Evolutionary conservation across 2,329 filamentous ascomycete genomes (phyloP), one percentile per base, ranked within the genome.

Genomic region (Monosporascus ibericus): DNA sequence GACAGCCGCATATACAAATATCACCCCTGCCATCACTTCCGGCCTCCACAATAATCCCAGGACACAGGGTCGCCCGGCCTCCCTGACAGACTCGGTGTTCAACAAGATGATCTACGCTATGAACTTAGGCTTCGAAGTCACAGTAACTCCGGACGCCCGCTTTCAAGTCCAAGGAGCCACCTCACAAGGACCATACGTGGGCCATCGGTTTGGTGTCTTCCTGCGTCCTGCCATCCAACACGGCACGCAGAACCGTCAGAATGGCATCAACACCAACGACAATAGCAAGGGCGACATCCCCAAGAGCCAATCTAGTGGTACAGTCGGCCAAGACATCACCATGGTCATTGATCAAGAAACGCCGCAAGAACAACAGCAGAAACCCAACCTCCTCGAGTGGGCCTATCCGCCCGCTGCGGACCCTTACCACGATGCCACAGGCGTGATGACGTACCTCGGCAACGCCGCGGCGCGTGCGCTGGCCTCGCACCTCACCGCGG

Each of bases 381-480:
- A 48, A 11, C 53, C 52, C 1, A 70, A 68, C 52, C 59, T 66
- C 3, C 63, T 81, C 2, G 65, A 70, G 3, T 50, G 56, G 5
- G 55, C 66, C 17, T 79, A 75, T 55, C 70, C 75, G 0, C 77
- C 77, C 0, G 71, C 72, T 48, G 17, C 22, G 14, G 66, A 69
- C 25, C 75, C 74, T 1, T 71, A 69, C 51, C 62, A 65, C 11
- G 72, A 75, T 24, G 67, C 76, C 17, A 55, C 60, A 9, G 74
- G 76, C 36, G 69, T 79, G 6, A 65, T 69, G 14, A 71, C 73
- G 56, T 80, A 80, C 61, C 58, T 81, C 8, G 65, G 70, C 51
- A 71, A 70, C 18, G 73, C 75, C 14, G 67, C 72, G 7, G 60
- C 69, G 24, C 75, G 62, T 25, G 61, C 59, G 5, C 22, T 66